Conservation (phyloP, 2,329 filamentous ascomycete species). For the Periconia sp. region DNA sequence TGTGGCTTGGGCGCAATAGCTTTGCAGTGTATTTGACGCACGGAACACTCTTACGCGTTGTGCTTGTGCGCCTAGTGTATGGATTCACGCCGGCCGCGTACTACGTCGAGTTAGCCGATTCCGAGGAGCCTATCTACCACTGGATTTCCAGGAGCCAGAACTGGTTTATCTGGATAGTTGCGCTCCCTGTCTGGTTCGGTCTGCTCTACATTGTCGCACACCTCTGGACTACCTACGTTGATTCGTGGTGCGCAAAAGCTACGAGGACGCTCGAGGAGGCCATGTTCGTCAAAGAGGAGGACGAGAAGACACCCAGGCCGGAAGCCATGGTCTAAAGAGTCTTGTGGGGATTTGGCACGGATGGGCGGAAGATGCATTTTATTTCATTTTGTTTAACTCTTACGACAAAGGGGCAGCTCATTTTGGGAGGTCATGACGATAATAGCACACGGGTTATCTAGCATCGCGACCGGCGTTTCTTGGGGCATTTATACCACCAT, state of each 20-base stretch:
- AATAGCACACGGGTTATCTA: background rate
- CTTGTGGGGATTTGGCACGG: background rate
- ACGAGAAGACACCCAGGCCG: slow-evolving; percentile 28
- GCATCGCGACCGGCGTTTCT: slow-evolving; percentile 3
- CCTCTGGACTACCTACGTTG: slow-evolving; percentile 56
- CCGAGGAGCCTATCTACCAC: slow-evolving; percentile 43
- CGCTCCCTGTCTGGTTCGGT: slow-evolving; percentile 51
- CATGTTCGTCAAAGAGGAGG: slow-evolving; percentile 50
- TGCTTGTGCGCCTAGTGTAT: slow-evolving; percentile 56
- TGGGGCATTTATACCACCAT: background rate
- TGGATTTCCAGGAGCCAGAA: slow-evolving; percentile 47
- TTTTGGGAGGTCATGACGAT: background rate
- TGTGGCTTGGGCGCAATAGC: slow-evolving; percentile 58
- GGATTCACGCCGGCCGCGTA: slow-evolving; percentile 52
- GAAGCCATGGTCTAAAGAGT: background rate
- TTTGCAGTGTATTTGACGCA: slow-evolving; percentile 60
- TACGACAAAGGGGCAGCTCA: background rate
- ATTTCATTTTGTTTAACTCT: background rate
- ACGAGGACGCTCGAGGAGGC: slow-evolving; percentile 52
- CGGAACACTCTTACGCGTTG: slow-evolving; percentile 55
- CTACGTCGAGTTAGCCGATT: slow-evolving; percentile 42
- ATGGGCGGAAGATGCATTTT: background rate
- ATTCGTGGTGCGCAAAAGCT: slow-evolving; percentile 52
- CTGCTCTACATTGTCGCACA: slow-evolving; percentile 53
- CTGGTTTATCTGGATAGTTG: slow-evolving; percentile 42